A percentile compares a stretch with the other conserved stretches of the same genome.
These are phyloP conservation scores for Pyrenophora teres DNA, from an alignment of 2,329 filamentous ascomycete genomes.

Conservation along the genomic window DNA sequence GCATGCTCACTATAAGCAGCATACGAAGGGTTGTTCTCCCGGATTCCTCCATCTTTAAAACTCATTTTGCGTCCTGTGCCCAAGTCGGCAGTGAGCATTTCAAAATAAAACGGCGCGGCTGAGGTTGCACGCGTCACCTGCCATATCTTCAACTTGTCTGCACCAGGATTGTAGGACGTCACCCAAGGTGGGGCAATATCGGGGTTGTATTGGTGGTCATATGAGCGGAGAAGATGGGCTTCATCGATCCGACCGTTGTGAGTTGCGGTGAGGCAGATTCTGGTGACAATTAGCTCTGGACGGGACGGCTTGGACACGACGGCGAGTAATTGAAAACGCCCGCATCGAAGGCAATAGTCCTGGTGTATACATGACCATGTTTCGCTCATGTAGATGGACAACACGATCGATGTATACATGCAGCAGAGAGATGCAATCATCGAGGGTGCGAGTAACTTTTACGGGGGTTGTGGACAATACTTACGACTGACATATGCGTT, in stretches of 20 bases:
- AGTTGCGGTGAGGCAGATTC: conserved; percentile 55
- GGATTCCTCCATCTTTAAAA: conserved; percentile 58
- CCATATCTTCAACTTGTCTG: conserved; percentile 56
- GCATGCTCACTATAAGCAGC: conserved; percentile 55
- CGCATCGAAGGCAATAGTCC: not conserved
- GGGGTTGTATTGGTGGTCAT: conserved; percentile 52
- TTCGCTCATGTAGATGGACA: not conserved
- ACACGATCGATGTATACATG: not conserved
- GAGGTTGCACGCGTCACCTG: conserved; percentile 58
- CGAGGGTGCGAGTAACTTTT: no score
- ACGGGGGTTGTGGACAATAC: conserved; percentile 9
- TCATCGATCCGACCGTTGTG: conserved; percentile 54
- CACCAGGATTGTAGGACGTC: conserved; percentile 55
- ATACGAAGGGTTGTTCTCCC: conserved; percentile 57
- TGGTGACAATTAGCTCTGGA: conserved; percentile 12
- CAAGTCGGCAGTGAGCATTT: conserved; percentile 54
- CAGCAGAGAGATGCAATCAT: no score
- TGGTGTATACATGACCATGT: no score
- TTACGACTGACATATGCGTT: conserved; percentile 47
- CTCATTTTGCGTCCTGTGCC: conserved; percentile 35
- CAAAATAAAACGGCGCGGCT: conserved; percentile 59
- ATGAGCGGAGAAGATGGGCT: conserved; percentile 56
- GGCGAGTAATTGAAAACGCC: no score
- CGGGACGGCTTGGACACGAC: not conserved
- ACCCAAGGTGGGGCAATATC: conserved; percentile 52